phyloP scores from a whole-genome alignment of 495 filamentous ascomycete species.

The Hypoxylon perforatum region DNA sequence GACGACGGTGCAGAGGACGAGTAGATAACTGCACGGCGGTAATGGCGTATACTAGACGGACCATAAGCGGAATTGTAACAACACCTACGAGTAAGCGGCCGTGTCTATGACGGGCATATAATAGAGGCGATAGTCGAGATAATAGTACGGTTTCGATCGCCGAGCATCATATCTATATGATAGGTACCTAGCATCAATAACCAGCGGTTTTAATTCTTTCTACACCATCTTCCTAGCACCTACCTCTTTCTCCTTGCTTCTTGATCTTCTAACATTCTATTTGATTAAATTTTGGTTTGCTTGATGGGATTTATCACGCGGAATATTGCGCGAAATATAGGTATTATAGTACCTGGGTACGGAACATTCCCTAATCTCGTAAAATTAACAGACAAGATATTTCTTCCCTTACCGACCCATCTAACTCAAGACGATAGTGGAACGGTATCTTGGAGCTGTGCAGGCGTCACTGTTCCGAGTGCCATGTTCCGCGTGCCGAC shows the following conservation, averaged over 20 bases:
- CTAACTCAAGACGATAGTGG: constrained; percentile 13
- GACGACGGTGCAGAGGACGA: constrained; percentile 34
- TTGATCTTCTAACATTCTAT: too few relatives aligned
- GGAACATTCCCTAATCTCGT: too few relatives aligned
- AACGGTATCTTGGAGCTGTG: constrained; percentile 27
- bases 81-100: constrained; percentile 2
- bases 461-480: constrained; percentile 3
- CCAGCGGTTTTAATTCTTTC: too few relatives aligned
- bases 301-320: too few relatives aligned
- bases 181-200: background rate
- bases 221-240: too few relatives aligned
- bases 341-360: too few relatives aligned
- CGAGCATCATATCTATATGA: background rate
- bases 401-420: background rate
- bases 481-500: constrained; percentile 7
- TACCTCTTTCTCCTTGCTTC: too few relatives aligned
- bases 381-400: background rate
- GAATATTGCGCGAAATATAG: too few relatives aligned
- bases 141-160: constrained; percentile 2
- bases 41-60: background rate
- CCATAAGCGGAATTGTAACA: constrained; percentile 2
- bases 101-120: background rate
- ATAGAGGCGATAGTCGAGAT: background rate
- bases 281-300: too few relatives aligned
- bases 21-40: constrained; percentile 15